Evolutionary conservation across 345 rosid genomes (phyloP).

Genomic region (Balakata baccata): DNA sequence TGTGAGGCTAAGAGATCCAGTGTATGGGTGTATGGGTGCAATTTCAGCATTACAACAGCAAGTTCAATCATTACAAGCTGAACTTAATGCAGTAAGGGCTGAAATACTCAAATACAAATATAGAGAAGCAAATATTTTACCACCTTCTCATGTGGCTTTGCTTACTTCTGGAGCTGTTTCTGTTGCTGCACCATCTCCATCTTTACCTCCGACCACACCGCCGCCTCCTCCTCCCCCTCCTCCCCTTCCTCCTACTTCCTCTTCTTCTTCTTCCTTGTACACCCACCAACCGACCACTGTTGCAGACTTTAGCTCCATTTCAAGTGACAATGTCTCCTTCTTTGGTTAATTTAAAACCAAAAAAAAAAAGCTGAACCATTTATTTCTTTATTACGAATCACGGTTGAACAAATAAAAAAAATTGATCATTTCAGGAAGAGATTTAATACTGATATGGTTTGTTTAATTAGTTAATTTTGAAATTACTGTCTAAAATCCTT

Average conservation of each 20-base stretch:
- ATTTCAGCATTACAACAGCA: constrained; percentile 88
- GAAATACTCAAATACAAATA: constrained; percentile 81
- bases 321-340: constrained; percentile 64
- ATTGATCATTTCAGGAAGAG: constrained; percentile 22
- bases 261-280: constrained; percentile 58
- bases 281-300: constrained; percentile 31
- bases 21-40: constrained; percentile 98
- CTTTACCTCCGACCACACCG: constrained; percentile 24
- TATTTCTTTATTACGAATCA: constrained; percentile 27
- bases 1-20: constrained; percentile 90
- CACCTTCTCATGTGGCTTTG: constrained; percentile 51
- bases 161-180: constrained; percentile 58
- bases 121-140: constrained; percentile 54
- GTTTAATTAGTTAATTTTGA: constrained; percentile 2
- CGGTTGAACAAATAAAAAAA: neutral
- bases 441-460: constrained; percentile 7
- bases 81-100: constrained; percentile 65
- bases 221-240: constrained; percentile 39
- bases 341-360: constrained; percentile 43
- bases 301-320: constrained; percentile 54
- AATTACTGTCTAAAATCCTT: constrained; percentile 18
- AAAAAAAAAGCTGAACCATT: constrained; percentile 30
- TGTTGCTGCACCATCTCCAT: constrained; percentile 44
- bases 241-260: constrained; percentile 37
- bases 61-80: constrained; percentile 74